Evolutionary conservation across 495 filamentous ascomycete species (phyloP).

Genomic region (Lineolata rhizophorae): DNA sequence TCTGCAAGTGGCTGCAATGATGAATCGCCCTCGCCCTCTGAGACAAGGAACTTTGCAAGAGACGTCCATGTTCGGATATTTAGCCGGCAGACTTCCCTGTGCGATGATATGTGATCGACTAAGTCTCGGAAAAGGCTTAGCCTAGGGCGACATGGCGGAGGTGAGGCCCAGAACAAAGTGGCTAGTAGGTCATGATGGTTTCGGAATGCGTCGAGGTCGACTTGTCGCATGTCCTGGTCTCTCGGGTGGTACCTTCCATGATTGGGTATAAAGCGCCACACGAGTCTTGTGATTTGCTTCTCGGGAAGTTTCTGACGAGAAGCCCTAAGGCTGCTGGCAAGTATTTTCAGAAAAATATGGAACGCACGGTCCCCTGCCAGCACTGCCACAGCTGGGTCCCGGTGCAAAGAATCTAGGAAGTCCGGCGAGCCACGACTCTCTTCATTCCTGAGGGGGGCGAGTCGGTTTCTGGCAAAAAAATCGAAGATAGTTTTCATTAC

Average conservation of each 20-base stretch:
- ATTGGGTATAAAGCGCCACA: slow-evolving; percentile 68
- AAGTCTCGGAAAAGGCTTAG: slow-evolving; percentile 52
- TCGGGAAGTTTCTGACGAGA: slow-evolving; percentile 32
- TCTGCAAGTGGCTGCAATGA: slow-evolving; percentile 18
- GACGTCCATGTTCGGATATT: slow-evolving; percentile 65
- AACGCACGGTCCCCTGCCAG: slow-evolving; percentile 63
- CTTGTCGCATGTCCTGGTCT: slow-evolving; percentile 47
- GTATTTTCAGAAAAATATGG: slow-evolving; percentile 74
- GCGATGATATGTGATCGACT: slow-evolving; percentile 56
- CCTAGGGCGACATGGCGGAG: slow-evolving; percentile 44
- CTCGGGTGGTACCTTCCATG: slow-evolving; percentile 74
- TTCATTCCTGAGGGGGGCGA: slow-evolving; percentile 58
- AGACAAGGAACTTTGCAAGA: slow-evolving; percentile 53
- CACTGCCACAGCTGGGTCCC: slow-evolving; percentile 34
- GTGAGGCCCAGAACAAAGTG: slow-evolving; percentile 71
- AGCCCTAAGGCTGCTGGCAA: slow-evolving; percentile 45
- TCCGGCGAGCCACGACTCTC: slow-evolving; percentile 49
- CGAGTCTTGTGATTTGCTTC: slow-evolving; percentile 56
- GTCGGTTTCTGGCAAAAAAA: slow-evolving; percentile 60
- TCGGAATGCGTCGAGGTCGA: slow-evolving; percentile 63
- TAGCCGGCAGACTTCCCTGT: slow-evolving; percentile 67
- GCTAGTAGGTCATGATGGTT: slow-evolving; percentile 90
- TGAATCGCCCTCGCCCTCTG: slow-evolving; percentile 20
- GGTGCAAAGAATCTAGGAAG: slow-evolving; percentile 56
- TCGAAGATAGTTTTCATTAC: slow-evolving; percentile 71